A percentile compares a stretch with the other conserved stretches of the same genome.
These are phyloP conservation scores for Bodo saltans DNA, from an alignment of 78 protist species.

Conservation along the genomic window DNA sequence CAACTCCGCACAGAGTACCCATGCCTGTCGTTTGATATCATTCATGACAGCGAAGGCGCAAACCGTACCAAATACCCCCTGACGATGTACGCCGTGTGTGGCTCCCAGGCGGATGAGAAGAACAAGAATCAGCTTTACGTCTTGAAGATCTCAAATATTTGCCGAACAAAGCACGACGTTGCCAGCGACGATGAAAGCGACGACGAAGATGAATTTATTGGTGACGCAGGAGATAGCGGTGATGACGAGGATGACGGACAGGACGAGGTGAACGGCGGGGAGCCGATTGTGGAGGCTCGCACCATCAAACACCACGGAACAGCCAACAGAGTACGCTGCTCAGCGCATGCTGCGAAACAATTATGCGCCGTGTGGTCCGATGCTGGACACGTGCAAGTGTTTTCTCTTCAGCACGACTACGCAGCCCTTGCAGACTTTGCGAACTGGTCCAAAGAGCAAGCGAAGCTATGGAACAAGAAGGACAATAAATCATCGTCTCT, in stretches of 20 bases:
- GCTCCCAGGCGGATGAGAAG: constrained; percentile 78
- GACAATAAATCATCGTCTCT: neutral
- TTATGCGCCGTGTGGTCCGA: constrained; percentile 80
- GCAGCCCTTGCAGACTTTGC: constrained; percentile 40
- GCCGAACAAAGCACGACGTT: constrained; percentile 52
- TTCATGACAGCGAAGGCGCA: constrained; percentile 70
- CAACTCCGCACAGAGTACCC: constrained; percentile 82
- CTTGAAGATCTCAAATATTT: constrained; percentile 53
- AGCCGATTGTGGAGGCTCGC: constrained; percentile 53
- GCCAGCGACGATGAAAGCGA: neutral
- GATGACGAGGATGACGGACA: constrained; percentile 54
- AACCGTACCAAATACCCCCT: constrained; percentile 62
- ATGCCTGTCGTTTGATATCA: constrained; percentile 75
- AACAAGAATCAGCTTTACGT: constrained; percentile 57
- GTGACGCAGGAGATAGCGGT: constrained; percentile 18
- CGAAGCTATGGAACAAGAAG: neutral
- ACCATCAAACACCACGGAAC: constrained; percentile 51
- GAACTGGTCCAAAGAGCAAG: neutral
- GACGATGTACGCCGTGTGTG: constrained; percentile 65
- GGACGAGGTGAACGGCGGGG: constrained; percentile 60
- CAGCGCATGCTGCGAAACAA: constrained; percentile 65
- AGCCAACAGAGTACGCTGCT: constrained; percentile 79
- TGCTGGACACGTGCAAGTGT: constrained; percentile 56
- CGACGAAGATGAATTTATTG: constrained; percentile 41
- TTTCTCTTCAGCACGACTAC: constrained; percentile 45